A percentile compares a stretch with the other conserved stretches of the same genome.
These are phyloP conservation scores for Penicillium coffeae DNA, from an alignment of 495 filamentous ascomycete species.

Conservation along the genomic window DNA sequence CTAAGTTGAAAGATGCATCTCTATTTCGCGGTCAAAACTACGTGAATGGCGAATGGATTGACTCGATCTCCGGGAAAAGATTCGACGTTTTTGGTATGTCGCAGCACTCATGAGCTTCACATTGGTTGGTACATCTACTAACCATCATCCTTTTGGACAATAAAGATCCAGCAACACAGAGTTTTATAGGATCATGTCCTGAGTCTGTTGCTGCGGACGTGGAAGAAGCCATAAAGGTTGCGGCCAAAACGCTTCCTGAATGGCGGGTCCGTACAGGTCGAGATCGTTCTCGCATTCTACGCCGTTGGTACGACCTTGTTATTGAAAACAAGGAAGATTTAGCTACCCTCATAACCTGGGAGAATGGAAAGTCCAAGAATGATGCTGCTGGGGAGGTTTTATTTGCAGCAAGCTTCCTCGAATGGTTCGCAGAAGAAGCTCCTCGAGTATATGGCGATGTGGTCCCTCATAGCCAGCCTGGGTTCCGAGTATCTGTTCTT, in stretches of 20 bases:
- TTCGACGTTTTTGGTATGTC: constrained; percentile 52
- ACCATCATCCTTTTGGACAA: too few species aligned
- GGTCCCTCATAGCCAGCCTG: constrained; percentile 53
- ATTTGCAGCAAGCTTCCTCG: constrained; percentile 72
- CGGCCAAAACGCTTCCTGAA: constrained; percentile 61
- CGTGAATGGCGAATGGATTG: constrained; percentile 71
- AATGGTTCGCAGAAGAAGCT: constrained; percentile 77
- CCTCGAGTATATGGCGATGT: constrained; percentile 67
- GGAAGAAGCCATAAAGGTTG: constrained; percentile 58
- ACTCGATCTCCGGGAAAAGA: constrained; percentile 60
- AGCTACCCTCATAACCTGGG: constrained; percentile 44
- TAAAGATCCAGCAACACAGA: constrained; percentile 67
- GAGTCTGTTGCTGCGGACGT: constrained; percentile 49
- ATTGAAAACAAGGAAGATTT: constrained; percentile 72
- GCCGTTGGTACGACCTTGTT: constrained; percentile 52
- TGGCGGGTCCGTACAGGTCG: constrained; percentile 67
- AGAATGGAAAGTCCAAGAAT: constrained; percentile 72
- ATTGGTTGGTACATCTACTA: neutral
- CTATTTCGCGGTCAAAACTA: constrained; percentile 70
- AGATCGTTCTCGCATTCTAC: constrained; percentile 55
- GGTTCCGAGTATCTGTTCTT: constrained; percentile 30
- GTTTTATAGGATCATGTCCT: constrained; percentile 66
- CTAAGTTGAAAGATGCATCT: constrained; percentile 58
- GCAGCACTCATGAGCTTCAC: neutral
- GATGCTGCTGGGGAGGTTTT: constrained; percentile 70